Conservation (phyloP, 306 rosid species). For the Cucurbita pepo region DNA sequence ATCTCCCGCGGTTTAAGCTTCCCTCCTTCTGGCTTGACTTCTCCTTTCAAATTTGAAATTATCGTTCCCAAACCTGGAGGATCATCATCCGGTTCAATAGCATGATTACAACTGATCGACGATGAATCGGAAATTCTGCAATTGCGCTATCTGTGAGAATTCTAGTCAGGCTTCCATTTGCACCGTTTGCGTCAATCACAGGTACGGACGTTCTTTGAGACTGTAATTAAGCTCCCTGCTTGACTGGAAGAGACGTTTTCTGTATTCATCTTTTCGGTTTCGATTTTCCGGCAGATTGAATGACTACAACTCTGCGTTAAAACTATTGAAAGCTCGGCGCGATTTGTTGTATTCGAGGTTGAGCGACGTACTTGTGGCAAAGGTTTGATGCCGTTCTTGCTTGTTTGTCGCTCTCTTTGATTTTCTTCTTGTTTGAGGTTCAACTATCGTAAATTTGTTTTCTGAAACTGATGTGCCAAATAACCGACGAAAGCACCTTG, state of each 20-base stretch:
- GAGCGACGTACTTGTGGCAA: constrained; percentile 58
- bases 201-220: constrained; percentile 19
- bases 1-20: not conserved
- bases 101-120: constrained; percentile 11
- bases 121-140: constrained; percentile 39
- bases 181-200: constrained; percentile 61
- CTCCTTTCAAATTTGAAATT: not conserved
- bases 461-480: not conserved
- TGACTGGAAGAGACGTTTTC: not conserved
- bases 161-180: constrained; percentile 67
- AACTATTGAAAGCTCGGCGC: constrained; percentile 47
- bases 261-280: not conserved
- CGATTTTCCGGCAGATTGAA: constrained; percentile 34
- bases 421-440: not conserved
- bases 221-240: not conserved
- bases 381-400: constrained; percentile 36
- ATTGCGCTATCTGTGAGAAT: constrained; percentile 69
- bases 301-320: constrained; percentile 35
- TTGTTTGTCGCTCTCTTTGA: not conserved
- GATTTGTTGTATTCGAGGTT: constrained; percentile 52
- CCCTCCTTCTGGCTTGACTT: not conserved
- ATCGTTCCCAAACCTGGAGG: not conserved
- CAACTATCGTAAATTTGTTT: not conserved
- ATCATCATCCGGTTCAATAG: not conserved
- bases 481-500: not conserved